These are phyloP conservation scores for Bremia lactucae DNA, from an alignment of 352 stramenopile genomes.

Conservation along the genomic window DNA sequence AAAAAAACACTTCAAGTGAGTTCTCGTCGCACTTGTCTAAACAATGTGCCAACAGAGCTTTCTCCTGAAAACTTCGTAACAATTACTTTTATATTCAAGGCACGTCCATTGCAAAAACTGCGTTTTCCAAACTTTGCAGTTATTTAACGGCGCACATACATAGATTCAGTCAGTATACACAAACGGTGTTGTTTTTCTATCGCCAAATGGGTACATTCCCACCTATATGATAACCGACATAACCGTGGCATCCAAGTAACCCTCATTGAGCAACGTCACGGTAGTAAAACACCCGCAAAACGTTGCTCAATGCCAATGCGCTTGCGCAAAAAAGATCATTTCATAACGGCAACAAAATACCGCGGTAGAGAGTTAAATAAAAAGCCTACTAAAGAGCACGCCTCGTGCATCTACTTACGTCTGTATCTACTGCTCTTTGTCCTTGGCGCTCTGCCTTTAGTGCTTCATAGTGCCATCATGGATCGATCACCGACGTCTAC, in stretches of 20 bases:
- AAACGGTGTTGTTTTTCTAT: too few relatives aligned
- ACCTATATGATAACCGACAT: background rate
- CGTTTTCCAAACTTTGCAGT: constrained; percentile 89
- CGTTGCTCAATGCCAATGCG: too few relatives aligned
- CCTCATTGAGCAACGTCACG: constrained; percentile 2
- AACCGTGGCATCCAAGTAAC: too few relatives aligned
- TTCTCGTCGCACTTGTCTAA: constrained; percentile 26
- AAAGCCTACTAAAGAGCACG: too few relatives aligned
- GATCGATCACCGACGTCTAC: constrained; percentile 3
- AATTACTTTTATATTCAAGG: too few relatives aligned
- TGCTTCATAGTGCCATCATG: constrained; percentile 8
- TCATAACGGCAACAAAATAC: constrained; percentile 13
- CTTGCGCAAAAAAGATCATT: constrained; percentile 20
- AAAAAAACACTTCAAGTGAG: constrained; percentile 41
- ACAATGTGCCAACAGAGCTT: constrained; percentile 51
- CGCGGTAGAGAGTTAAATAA: constrained; percentile 15
- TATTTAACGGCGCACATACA: constrained; percentile 63
- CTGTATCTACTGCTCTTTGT: constrained; percentile 1
- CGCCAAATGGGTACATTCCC: constrained; percentile 10
- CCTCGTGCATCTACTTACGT: background rate
- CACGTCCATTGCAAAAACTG: too few relatives aligned
- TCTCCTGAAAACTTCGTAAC: constrained; percentile 84
- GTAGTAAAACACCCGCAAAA: too few relatives aligned
- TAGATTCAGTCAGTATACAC: constrained; percentile 47
- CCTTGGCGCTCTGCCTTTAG: constrained; percentile 4